Conservation (phyloP, 2,329 filamentous ascomycete species). For the Neocucurbitaria cava region DNA sequence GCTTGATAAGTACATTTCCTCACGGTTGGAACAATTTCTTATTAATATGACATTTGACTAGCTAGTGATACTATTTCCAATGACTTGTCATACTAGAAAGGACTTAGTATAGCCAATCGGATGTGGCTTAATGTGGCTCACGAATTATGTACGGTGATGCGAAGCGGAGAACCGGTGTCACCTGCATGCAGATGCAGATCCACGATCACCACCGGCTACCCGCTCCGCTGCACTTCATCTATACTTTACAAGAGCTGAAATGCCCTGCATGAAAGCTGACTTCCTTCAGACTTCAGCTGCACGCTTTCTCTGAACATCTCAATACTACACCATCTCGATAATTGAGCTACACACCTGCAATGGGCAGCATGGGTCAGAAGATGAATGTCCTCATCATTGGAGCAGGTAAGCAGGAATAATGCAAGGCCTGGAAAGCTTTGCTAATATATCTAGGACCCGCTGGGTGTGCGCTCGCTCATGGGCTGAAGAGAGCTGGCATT, state of each 20-base stretch:
- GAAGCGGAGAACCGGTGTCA: slow-evolving; percentile 28
- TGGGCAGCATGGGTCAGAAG: slow-evolving; percentile 3
- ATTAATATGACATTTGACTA: no score
- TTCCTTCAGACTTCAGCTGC: background rate
- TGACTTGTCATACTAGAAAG: background rate
- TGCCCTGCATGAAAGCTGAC: slow-evolving; percentile 2
- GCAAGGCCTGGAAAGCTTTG: background rate
- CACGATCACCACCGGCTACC: slow-evolving; percentile 10
- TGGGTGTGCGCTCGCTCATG: slow-evolving; percentile 52
- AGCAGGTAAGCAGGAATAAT: slow-evolving; percentile 17
- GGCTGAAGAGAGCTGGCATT: slow-evolving; percentile 48
- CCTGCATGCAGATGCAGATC: slow-evolving; percentile 4
- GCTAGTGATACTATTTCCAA: no score
- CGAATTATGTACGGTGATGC: slow-evolving; percentile 3
- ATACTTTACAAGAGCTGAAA: slow-evolving; percentile 4
- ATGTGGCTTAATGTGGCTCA: background rate
- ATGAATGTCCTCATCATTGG: slow-evolving; percentile 36
- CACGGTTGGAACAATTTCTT: no score
- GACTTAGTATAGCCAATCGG: slow-evolving; percentile 2
- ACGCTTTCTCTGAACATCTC: background rate
- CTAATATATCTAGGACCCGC: slow-evolving; percentile 44
- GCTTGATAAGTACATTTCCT: no score
- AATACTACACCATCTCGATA: background rate
- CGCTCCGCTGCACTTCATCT: slow-evolving; percentile 11
- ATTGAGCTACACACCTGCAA: background rate